Conservation (phyloP, 2,329 filamentous ascomycete species). For the Stromatinia cepivora region DNA sequence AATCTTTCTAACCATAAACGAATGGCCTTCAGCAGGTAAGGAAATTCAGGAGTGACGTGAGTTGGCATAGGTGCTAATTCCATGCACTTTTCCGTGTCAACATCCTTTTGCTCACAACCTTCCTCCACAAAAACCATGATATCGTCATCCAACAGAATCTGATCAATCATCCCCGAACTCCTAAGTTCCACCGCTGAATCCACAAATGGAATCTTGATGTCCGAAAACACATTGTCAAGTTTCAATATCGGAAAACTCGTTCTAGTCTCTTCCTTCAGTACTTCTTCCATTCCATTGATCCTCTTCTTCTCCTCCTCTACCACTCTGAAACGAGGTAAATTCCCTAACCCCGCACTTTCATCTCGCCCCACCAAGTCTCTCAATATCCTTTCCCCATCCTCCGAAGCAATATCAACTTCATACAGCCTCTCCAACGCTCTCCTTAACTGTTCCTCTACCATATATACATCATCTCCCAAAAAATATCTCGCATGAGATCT, state of each 20-base stretch:
- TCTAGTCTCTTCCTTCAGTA: background rate
- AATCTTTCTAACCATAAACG: slow-evolving; percentile 10
- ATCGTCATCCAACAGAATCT: slow-evolving; percentile 16
- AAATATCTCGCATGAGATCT: slow-evolving; percentile 8
- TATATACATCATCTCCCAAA: background rate
- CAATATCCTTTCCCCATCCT: background rate
- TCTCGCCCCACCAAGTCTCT: background rate
- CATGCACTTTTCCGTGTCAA: background rate
- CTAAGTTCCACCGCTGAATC: background rate
- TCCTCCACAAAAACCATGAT: background rate
- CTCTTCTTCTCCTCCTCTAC: background rate
- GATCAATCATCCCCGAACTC: background rate
- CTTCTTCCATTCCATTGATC: background rate
- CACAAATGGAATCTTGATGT: slow-evolving; percentile 12
- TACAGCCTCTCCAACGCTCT: slow-evolving; percentile 1
- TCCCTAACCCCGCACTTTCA: background rate
- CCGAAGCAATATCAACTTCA: background rate
- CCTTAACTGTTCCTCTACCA: background rate
- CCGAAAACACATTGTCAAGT: background rate
- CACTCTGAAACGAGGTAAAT: background rate
- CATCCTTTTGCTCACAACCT: background rate
- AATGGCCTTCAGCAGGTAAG: slow-evolving; percentile 10
- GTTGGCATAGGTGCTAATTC: slow-evolving; percentile 1
- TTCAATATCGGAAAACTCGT: background rate
- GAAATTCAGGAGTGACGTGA: background rate